Evolutionary conservation across 2,329 filamentous ascomycete species (phyloP).

Genomic region (Colletotrichum graminicola): DNA sequence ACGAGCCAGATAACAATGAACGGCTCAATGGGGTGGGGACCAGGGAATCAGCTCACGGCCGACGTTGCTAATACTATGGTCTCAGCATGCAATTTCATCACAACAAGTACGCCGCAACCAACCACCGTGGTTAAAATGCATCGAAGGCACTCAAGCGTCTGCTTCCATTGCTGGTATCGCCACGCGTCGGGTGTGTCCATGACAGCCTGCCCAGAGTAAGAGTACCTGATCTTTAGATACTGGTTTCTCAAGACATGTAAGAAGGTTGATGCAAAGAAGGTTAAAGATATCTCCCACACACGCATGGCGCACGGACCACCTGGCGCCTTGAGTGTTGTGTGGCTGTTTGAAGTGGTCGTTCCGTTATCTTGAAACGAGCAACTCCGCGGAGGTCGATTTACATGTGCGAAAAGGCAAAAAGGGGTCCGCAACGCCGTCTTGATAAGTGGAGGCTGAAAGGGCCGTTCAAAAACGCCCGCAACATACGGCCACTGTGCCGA

Average conservation of each 20-base stretch:
- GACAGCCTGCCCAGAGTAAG: not conserved
- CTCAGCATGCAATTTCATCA: not conserved
- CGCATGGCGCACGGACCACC: slow-evolving; percentile 23
- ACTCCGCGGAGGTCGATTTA: slow-evolving; percentile 38
- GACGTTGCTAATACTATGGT: not conserved
- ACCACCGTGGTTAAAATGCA: no score
- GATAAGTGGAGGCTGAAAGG: slow-evolving; percentile 38
- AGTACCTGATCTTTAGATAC: not conserved
- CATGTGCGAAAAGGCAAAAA: slow-evolving; percentile 35
- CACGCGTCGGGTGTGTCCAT: no score
- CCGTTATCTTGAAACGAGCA: slow-evolving; percentile 39
- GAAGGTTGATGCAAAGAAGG: slow-evolving; percentile 1
- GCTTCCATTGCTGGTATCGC: not conserved
- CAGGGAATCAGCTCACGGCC: not conserved
- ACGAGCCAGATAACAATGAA: not conserved
- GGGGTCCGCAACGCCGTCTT: slow-evolving; percentile 33
- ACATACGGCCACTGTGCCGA: slow-evolving; percentile 14
- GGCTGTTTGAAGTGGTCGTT: slow-evolving; percentile 25
- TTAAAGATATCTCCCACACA: slow-evolving; percentile 17
- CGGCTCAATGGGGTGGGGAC: not conserved
- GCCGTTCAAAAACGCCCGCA: slow-evolving; percentile 32
- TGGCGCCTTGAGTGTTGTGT: slow-evolving; percentile 4
- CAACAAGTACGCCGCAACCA: slow-evolving; percentile 14
- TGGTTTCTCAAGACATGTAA: not conserved
- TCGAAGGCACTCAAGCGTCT: not conserved